phyloP scores from a whole-genome alignment of 495 filamentous ascomycete genomes.

The Hypoxylon trugodes region DNA sequence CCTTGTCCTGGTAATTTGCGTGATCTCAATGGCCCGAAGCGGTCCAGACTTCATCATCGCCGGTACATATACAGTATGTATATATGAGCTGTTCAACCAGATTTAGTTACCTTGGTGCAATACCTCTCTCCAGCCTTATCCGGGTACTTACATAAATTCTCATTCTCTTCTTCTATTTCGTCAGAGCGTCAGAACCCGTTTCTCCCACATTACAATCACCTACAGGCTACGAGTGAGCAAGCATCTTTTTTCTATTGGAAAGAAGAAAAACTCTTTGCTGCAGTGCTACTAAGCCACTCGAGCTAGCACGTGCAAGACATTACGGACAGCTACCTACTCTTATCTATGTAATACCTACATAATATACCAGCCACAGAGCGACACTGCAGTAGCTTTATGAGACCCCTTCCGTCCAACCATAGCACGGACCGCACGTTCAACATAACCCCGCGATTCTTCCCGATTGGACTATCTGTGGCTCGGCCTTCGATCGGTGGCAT shows the following conservation, averaged over 20 bases:
- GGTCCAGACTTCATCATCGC: too few species aligned
- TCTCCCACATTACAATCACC: background rate
- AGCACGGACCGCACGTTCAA: conserved; percentile 10
- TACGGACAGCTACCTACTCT: background rate
- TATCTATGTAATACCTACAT: background rate
- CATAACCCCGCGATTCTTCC: conserved; percentile 39
- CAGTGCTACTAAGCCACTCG: conserved; percentile 1
- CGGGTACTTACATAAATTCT: too few species aligned
- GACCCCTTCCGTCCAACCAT: conserved; percentile 25
- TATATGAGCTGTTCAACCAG: background rate
- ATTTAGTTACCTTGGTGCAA: background rate
- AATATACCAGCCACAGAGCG: conserved; percentile 14
- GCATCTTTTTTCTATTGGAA: too few species aligned
- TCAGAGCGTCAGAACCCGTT: background rate
- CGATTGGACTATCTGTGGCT: conserved; percentile 38
- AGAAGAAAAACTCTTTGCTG: background rate
- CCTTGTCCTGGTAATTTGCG: conserved; percentile 10
- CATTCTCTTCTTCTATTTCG: too few species aligned
- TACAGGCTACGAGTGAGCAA: background rate
- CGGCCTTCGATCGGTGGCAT: conserved; percentile 29
- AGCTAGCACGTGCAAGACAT: conserved; percentile 24
- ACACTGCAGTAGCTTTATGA: conserved; percentile 19
- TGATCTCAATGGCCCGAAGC: conserved; percentile 11
- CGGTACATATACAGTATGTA: background rate
- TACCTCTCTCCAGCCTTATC: too few species aligned